phyloP scores from a whole-genome alignment of 139 green algal species.

The Nannochloris sp. region DNA sequence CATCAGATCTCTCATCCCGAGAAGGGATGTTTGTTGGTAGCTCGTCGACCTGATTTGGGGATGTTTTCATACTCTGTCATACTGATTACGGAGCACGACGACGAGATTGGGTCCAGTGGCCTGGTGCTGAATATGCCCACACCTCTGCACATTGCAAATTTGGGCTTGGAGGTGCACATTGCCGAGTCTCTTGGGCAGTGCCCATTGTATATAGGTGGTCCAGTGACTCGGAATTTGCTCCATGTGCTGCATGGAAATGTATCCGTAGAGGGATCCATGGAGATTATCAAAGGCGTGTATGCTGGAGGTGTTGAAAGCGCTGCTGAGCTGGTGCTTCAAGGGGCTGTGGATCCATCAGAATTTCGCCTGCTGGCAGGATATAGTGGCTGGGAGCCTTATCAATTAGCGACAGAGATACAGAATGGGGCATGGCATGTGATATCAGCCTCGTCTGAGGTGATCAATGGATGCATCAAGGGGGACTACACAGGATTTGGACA shows the following conservation, averaged over 20 bases:
- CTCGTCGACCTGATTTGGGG: conserved; percentile 15
- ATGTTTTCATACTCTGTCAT: conserved; percentile 20
- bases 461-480: conserved; percentile 20
- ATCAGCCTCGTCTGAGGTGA: conserved; percentile 6
- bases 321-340: conserved; percentile 14
- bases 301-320: conserved; percentile 29
- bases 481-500: background rate
- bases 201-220: conserved; percentile 28
- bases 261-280: conserved; percentile 14
- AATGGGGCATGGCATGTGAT: conserved; percentile 12
- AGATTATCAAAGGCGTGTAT: conserved; percentile 29
- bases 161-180: conserved; percentile 24
- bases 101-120: conserved; percentile 9
- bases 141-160: conserved; percentile 10
- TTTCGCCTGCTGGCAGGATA: conserved; percentile 33
- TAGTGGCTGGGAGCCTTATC: conserved; percentile 21
- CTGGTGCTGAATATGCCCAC: conserved; percentile 29
- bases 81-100: conserved; percentile 21
- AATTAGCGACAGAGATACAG: conserved; percentile 19
- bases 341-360: conserved; percentile 15
- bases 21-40: conserved; percentile 31
- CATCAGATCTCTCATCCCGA: conserved; percentile 27
- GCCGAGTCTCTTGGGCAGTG: conserved; percentile 17
- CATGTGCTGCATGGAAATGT: conserved; percentile 28
- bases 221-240: conserved; percentile 20